Percentiles rank a stretch among this genome's conserved stretches.
phyloP scores from a whole-genome alignment of 768 basidiomycete species.

The Tremella yokohamensis region DNA sequence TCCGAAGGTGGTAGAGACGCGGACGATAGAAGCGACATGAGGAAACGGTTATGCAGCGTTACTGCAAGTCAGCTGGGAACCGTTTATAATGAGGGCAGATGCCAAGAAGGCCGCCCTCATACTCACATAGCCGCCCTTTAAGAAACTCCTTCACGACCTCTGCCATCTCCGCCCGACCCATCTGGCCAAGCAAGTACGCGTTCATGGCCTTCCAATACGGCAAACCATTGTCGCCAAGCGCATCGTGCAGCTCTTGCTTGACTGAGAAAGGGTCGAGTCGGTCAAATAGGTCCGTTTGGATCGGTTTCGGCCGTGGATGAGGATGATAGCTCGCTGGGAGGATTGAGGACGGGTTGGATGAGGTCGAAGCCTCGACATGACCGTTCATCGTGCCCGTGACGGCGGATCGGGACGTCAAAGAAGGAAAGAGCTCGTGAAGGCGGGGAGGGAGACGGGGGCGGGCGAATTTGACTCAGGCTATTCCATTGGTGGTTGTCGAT shows the following conservation, averaged over 20 bases:
- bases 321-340: too few species aligned
- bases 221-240: constrained; percentile 39
- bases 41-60: constrained; percentile 35
- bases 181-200: constrained; percentile 42
- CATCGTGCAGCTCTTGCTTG: constrained; percentile 48
- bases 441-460: too few species aligned
- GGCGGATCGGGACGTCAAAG: too few species aligned
- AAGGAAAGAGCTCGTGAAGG: too few species aligned
- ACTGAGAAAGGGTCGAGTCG: constrained; percentile 32
- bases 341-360: too few species aligned
- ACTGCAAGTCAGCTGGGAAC: constrained; percentile 22
- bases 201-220: constrained; percentile 47
- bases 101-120: not conserved
- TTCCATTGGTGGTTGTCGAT: too few species aligned
- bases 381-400: too few species aligned
- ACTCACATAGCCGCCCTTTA: constrained; percentile 39
- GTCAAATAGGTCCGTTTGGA: constrained; percentile 10
- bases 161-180: constrained; percentile 33
- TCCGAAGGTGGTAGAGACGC: constrained; percentile 25
- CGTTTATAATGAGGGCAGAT: not conserved
- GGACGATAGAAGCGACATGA: constrained; percentile 35
- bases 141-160: constrained; percentile 37
- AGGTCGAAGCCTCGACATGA: too few species aligned
- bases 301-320: not conserved
- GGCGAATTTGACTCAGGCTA: too few species aligned